Percentiles rank a stretch among this genome's conserved stretches.
phyloP scores from a whole-genome alignment of 805 yeast species.

The Scheffersomyces stipitis region DNA sequence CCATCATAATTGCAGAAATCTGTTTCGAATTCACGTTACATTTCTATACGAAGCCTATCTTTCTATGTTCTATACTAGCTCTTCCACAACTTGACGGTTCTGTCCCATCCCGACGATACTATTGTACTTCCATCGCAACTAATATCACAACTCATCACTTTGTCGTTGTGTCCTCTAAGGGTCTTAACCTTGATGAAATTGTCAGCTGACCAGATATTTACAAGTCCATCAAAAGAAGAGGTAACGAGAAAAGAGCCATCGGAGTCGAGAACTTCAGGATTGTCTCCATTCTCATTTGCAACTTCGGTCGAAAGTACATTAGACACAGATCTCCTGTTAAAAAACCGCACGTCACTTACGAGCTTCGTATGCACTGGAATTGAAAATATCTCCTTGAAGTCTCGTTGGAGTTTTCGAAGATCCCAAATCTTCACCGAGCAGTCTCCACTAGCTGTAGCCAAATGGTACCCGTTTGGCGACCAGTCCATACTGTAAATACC shows the following conservation, averaged over 20 bases:
- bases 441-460: conserved; percentile 86
- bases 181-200: conserved; percentile 62
- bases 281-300: conserved; percentile 29
- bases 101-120: conserved; percentile 81
- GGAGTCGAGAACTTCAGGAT: conserved; percentile 25
- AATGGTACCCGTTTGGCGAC: conserved; percentile 70
- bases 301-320: conserved; percentile 9
- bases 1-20: too few species aligned
- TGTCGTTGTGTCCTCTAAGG: conserved; percentile 59
- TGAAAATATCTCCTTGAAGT: conserved; percentile 38
- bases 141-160: conserved; percentile 70
- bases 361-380: conserved; percentile 76
- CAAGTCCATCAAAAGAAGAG: conserved; percentile 67
- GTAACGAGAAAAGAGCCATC: conserved; percentile 55
- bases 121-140: conserved; percentile 41
- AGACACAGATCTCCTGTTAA: conserved; percentile 20
- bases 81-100: conserved; percentile 68
- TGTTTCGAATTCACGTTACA: too few species aligned
- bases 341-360: conserved; percentile 64
- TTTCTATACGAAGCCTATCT: too few species aligned
- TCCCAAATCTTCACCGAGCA: conserved; percentile 85
- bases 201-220: conserved; percentile 63
- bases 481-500: conserved; percentile 73
- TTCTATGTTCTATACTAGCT: conserved; percentile 5
- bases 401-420: conserved; percentile 45